Evolutionary conservation across 805 yeast species (phyloP).

Genomic region (Hanseniaspora mollemarum): DNA sequence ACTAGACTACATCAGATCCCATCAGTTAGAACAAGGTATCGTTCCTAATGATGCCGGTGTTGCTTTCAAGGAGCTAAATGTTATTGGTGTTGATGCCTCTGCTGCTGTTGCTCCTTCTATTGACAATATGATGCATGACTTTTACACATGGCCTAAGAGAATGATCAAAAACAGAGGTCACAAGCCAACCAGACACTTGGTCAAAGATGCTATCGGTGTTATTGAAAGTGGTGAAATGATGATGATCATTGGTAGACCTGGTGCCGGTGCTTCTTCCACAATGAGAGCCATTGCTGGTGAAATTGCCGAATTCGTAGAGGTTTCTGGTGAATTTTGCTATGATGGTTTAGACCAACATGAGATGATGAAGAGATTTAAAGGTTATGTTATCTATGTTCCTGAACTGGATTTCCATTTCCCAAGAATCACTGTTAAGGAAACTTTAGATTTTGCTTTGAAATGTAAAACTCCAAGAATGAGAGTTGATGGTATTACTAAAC

Average conservation of each 20-base stretch:
- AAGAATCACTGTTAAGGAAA: slow-evolving; percentile 40
- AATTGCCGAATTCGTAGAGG: slow-evolving; percentile 31
- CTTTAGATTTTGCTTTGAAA: slow-evolving; percentile 40
- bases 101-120: slow-evolving; percentile 42
- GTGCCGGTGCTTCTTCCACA: slow-evolving; percentile 54
- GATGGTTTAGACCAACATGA: slow-evolving; percentile 40
- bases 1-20: slow-evolving; percentile 32
- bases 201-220: slow-evolving; percentile 35
- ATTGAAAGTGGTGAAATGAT: slow-evolving; percentile 43
- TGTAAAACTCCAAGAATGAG: slow-evolving; percentile 39
- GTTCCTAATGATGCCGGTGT: slow-evolving; percentile 43
- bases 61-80: slow-evolving; percentile 35
- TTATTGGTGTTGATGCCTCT: slow-evolving; percentile 42
- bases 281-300: slow-evolving; percentile 40
- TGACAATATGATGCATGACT: slow-evolving; percentile 34
- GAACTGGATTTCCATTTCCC: slow-evolving; percentile 44
- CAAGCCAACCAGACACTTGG: slow-evolving; percentile 31
- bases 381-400: slow-evolving; percentile 43
- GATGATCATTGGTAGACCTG: slow-evolving; percentile 46
- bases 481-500: slow-evolving; percentile 34
- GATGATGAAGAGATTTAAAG: slow-evolving; percentile 38
- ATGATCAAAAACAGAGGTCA: slow-evolving; percentile 27
- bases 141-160: slow-evolving; percentile 26
- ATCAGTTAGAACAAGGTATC: slow-evolving; percentile 36
- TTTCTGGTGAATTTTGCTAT: slow-evolving; percentile 35